A percentile compares a stretch with the other conserved stretches of the same genome.
Evolutionary conservation across 768 basidiomycete genomes (phyloP).

Genomic region (Lentinula raphanica): DNA sequence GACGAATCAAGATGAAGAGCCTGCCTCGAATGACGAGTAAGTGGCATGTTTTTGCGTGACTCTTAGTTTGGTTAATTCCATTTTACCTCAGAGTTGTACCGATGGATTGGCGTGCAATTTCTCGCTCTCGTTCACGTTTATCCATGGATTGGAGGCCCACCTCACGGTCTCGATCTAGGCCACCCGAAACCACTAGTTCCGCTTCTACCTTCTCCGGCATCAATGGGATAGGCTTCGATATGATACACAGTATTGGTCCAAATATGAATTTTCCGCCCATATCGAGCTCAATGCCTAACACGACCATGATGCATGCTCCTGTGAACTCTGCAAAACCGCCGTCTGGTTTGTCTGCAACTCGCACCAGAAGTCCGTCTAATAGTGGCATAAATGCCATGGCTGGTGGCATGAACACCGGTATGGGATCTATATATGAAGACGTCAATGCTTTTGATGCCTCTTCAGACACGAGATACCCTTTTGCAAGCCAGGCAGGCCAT

Average conservation of each 20-base stretch:
- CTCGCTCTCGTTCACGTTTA: slow-evolving; percentile 83
- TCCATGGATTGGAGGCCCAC: slow-evolving; percentile 89
- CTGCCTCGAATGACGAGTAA: slow-evolving; percentile 59
- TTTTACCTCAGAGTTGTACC: slow-evolving; percentile 40
- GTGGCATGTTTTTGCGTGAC: slow-evolving; percentile 25
- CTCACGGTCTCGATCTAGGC: slow-evolving; percentile 73
- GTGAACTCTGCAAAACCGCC: slow-evolving; percentile 26
- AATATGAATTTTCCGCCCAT: slow-evolving; percentile 32
- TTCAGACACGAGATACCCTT: slow-evolving; percentile 22
- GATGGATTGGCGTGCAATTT: slow-evolving; percentile 94
- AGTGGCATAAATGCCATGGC: neutral
- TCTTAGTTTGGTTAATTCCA: slow-evolving; percentile 4
- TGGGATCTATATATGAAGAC: slow-evolving; percentile 45
- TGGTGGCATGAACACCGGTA: slow-evolving; percentile 29
- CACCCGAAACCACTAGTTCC: slow-evolving; percentile 44
- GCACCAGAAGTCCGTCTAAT: slow-evolving; percentile 36
- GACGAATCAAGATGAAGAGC: slow-evolving; percentile 56
- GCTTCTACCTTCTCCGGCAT: slow-evolving; percentile 34
- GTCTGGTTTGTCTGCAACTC: slow-evolving; percentile 31
- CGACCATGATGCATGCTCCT: slow-evolving; percentile 30
- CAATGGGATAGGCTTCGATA: slow-evolving; percentile 22
- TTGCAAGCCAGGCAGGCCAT: slow-evolving; percentile 10
- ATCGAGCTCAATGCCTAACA: slow-evolving; percentile 16
- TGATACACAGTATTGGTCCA: slow-evolving; percentile 27
- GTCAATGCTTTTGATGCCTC: slow-evolving; percentile 33